These are phyloP conservation scores for Hymenotorrendiella dingleyae DNA, from an alignment of 2,329 filamentous ascomycete species.

Conservation along the genomic window DNA sequence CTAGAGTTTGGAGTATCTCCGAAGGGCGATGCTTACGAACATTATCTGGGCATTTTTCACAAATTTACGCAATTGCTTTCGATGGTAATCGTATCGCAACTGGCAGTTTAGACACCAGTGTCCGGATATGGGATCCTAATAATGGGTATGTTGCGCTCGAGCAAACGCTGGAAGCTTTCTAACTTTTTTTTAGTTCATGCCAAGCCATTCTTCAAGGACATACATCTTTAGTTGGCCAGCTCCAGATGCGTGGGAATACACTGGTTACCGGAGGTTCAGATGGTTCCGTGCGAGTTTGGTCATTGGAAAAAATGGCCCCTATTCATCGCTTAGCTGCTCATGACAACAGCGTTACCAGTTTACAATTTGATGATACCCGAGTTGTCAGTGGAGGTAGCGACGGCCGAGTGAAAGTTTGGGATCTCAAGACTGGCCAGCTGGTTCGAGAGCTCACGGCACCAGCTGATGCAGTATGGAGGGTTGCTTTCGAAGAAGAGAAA, in stretches of 20 bases:
- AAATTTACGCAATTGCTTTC: slow-evolving; percentile 98
- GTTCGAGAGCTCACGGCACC: slow-evolving; percentile 88
- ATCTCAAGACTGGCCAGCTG: slow-evolving; percentile 82
- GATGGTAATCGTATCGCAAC: slow-evolving; percentile 91
- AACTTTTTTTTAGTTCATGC: slow-evolving; percentile 34
- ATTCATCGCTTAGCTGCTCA: slow-evolving; percentile 94
- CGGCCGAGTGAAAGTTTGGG: slow-evolving; percentile 98
- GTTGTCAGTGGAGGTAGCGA: slow-evolving; percentile 96
- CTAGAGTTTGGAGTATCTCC: slow-evolving; percentile 95
- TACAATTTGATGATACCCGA: slow-evolving; percentile 93
- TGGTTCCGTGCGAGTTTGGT: slow-evolving; percentile 95
- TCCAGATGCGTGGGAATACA: slow-evolving; percentile 92
- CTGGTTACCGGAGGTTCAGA: slow-evolving; percentile 95
- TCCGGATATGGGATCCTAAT: slow-evolving; percentile 90
- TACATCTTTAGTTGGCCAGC: slow-evolving; percentile 90
- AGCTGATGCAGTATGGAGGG: slow-evolving; percentile 93
- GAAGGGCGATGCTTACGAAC: slow-evolving; percentile 89
- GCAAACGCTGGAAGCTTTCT: no score
- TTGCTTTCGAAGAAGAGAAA: slow-evolving; percentile 97
- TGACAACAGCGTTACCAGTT: slow-evolving; percentile 95
- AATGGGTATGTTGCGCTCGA: slow-evolving; percentile 76
- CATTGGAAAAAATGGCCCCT: slow-evolving; percentile 78
- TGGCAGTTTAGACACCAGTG: slow-evolving; percentile 92
- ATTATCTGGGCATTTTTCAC: slow-evolving; percentile 90
- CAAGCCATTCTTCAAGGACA: slow-evolving; percentile 92